Conservation (phyloP, 805 yeast species). For the Myxozyma mucilagina region DNA sequence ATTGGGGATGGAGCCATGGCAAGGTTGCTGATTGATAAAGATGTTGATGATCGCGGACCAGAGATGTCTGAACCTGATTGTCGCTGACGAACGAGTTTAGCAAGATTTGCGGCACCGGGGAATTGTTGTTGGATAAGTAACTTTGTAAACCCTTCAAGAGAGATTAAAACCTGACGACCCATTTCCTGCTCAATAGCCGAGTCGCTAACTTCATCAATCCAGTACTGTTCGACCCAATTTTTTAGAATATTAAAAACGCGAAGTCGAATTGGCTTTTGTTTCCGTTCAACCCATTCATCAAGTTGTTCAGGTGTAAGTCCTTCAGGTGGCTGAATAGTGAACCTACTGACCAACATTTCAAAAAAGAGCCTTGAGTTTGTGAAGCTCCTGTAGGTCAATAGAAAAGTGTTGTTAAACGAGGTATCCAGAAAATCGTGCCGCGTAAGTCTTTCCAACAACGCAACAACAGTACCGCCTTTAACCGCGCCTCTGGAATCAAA, state of each 20-base stretch:
- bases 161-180: slow-evolving; percentile 13
- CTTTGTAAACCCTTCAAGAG: slow-evolving; percentile 17
- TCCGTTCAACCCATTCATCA: slow-evolving; percentile 69
- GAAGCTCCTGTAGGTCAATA: slow-evolving; percentile 77
- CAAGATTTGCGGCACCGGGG: slow-evolving; percentile 36
- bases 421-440: slow-evolving; percentile 66
- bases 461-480: slow-evolving; percentile 76
- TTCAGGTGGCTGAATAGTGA: slow-evolving; percentile 77
- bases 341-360: slow-evolving; percentile 60
- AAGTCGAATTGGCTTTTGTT: slow-evolving; percentile 63
- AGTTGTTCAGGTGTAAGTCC: slow-evolving; percentile 82
- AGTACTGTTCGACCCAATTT: slow-evolving; percentile 63
- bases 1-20: slow-evolving; percentile 35
- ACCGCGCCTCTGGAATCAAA: slow-evolving; percentile 68
- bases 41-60: background rate
- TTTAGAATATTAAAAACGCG: slow-evolving; percentile 67
- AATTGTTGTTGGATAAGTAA: slow-evolving; percentile 20
- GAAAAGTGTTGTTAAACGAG: slow-evolving; percentile 64
- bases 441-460: slow-evolving; percentile 71
- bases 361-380: slow-evolving; percentile 65
- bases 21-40: slow-evolving; percentile 14
- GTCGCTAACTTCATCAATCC: slow-evolving; percentile 60
- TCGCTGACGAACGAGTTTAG: slow-evolving; percentile 44
- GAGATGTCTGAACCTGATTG: slow-evolving; percentile 16
- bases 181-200: slow-evolving; percentile 39